Evolutionary conservation across 768 basidiomycete species (phyloP).

Genomic region (Psilocybe tampanensis): DNA sequence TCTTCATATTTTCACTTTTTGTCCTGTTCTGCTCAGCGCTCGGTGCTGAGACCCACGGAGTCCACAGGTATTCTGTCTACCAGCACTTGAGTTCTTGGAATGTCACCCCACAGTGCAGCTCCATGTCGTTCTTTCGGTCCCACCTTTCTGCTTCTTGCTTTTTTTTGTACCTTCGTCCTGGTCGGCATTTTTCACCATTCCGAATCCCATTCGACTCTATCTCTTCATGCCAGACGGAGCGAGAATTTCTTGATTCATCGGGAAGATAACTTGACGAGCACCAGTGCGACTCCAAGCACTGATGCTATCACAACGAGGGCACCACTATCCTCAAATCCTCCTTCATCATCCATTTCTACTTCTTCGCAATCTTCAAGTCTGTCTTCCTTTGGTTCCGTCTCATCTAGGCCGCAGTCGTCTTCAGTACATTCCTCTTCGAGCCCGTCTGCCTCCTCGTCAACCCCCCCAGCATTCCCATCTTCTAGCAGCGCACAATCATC

Average conservation of each 20-base stretch:
- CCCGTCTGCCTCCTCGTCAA: background rate
- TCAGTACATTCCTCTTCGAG: background rate
- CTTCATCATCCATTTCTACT: conserved; percentile 6
- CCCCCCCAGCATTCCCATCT: background rate
- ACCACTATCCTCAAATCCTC: background rate
- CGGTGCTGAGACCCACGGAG: background rate
- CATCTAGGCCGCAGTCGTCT: conserved; percentile 6
- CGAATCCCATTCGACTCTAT: conserved; percentile 6
- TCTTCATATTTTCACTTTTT: background rate
- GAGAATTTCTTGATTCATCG: conserved; percentile 6
- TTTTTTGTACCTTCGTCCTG: conserved; percentile 17
- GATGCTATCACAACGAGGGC: background rate
- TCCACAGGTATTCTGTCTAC: background rate
- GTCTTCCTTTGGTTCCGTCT: conserved; percentile 1
- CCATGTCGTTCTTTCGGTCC: conserved; percentile 15
- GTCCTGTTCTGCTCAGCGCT: background rate
- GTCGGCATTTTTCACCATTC: conserved; percentile 6
- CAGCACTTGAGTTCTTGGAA: conserved; percentile 3
- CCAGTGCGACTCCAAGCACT: background rate
- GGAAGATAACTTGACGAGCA: background rate
- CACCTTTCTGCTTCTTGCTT: conserved; percentile 17
- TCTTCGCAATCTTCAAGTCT: background rate
- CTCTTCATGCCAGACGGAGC: conserved; percentile 9
- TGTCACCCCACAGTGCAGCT: conserved; percentile 18
- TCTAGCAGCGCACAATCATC: conserved; percentile 6